Evolutionary conservation across 768 basidiomycete genomes (phyloP), one percentile per base, ranked within the genome.

Genomic region (Leccinum subtestaceum): DNA sequence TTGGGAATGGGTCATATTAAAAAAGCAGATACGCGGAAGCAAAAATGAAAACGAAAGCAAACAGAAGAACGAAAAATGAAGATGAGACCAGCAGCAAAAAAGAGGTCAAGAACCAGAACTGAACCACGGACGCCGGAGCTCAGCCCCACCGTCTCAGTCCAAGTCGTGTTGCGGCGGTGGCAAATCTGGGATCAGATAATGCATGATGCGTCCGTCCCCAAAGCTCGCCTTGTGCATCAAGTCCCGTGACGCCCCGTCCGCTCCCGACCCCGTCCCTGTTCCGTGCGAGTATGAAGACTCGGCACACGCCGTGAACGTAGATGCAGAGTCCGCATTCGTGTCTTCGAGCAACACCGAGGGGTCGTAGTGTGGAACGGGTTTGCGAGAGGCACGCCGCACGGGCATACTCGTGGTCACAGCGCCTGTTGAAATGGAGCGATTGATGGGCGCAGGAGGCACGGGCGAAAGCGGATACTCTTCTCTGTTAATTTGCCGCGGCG

Each of bases 151-250:
- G 40, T 43, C 40, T 47, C 46, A 47, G 12, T 59, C 43, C 70
- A 59, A 70, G 32, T 75, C 70, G 56, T 52, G 65, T 63, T 62
- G 66, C 11, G 70, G 70, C 19, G 66, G 70, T 17, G 84, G 84
- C 77, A 84, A 76, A 64, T 85, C 84, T 9, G 84, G 84, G 45
- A 85, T 84, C 58, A 85, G 67, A 74, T 82, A 84, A 68, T 85
- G 23, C 23, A 23, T 23, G 23, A 23, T 76, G 47, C 77, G 72
- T 25, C 76, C 76, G 34, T 75, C 75, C 53, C 77, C 81, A 67
- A 83, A 75, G 68, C 78, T 80, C 43, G 70, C 69, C 67, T 80
- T 80, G 63, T 75, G 81, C 31, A 50, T 58, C 60, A 79, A 70
- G 63, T 53, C 69, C 54, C 57, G 55, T 60, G 64, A 46, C 19